These are phyloP conservation scores for Periconia digitata DNA, from an alignment of 2,329 filamentous ascomycete species.

Conservation along the genomic window DNA sequence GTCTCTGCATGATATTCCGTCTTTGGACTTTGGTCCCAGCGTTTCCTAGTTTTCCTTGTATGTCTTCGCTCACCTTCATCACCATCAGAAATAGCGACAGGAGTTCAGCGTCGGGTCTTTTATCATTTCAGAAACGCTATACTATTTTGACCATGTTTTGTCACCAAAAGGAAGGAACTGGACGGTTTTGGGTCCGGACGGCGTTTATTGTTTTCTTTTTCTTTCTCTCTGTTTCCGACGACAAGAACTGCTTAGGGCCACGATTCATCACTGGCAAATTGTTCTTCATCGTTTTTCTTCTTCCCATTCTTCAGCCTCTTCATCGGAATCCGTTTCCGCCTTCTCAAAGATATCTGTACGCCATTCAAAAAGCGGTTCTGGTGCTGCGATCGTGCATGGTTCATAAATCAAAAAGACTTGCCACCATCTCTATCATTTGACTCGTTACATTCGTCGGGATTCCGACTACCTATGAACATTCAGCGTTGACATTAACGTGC, in stretches of 20 bases:
- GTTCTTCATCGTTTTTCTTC: neutral
- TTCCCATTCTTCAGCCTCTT: neutral
- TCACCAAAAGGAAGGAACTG: neutral
- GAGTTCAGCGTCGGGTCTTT: constrained; percentile 27
- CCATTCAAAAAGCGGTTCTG: neutral
- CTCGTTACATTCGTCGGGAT: too few relatives aligned
- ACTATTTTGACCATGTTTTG: neutral
- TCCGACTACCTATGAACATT: too few relatives aligned
- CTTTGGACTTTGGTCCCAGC: too few relatives aligned
- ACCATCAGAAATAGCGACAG: constrained; percentile 12
- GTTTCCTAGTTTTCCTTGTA: neutral
- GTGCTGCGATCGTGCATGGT: neutral
- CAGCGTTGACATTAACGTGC: neutral
- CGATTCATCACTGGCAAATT: neutral
- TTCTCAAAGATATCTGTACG: too few relatives aligned
- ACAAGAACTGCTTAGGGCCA: neutral
- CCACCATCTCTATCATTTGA: neutral
- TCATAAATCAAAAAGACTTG: neutral
- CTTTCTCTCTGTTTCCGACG: neutral
- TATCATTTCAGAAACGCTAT: neutral
- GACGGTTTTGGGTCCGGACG: neutral
- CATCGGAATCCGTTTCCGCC: too few relatives aligned
- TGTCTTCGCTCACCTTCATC: neutral
- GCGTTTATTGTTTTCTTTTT: neutral
- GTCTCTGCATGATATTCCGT: neutral